Evolutionary conservation across 1,284 basidiomycete genomes (phyloP), one percentile per base, ranked within the genome.

Genomic region (Puccinia polysora): DNA sequence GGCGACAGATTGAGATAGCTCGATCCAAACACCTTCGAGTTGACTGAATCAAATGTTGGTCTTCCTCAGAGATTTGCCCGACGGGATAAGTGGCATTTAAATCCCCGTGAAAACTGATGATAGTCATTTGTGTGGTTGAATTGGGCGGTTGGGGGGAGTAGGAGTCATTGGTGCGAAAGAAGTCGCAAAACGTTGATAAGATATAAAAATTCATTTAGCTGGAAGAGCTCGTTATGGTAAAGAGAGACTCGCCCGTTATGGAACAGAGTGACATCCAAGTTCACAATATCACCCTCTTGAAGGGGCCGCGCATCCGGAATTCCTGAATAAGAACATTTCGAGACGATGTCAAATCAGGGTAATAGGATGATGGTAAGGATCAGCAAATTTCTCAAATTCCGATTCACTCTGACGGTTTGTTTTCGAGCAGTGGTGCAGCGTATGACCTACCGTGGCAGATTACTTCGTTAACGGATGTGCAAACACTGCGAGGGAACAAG

Each of bases 391-490:
- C n/a, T n/a, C n/a, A n/a, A n/a, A n/a, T n/a, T n/a, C n/a, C n/a
- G n/a, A n/a, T n/a, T n/a, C n/a, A n/a, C n/a, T n/a, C n/a, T n/a
- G n/a, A n/a, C n/a, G n/a, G n/a, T n/a, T n/a, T n/a, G n/a, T n/a
- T n/a, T n/a, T n/a, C n/a, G n/a, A n/a, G n/a, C n/a, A n/a, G n/a
- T n/a, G n/a, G n/a, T n/a, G n/a, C n/a, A n/a, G 2, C 30, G 12
- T 20, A 12, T 14, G 8, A 50, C 73, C 53, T 36, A 76, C 81
- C 80, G 80, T 98, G 96, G 80, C 96, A 98, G 77, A 98, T 95
- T 71, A 88, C 88, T 81, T 98, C 96, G 81, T 99, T 98, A 50
- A 98, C 83, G 32, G 82, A 90, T 87, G 89, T 95, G 88, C 96
- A 99, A 58, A 97, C 87, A 53, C 91, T 96, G 83, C 97, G 97